phyloP scores from a whole-genome alignment of 2,329 filamentous ascomycete species.

The Fusarium citri region DNA sequence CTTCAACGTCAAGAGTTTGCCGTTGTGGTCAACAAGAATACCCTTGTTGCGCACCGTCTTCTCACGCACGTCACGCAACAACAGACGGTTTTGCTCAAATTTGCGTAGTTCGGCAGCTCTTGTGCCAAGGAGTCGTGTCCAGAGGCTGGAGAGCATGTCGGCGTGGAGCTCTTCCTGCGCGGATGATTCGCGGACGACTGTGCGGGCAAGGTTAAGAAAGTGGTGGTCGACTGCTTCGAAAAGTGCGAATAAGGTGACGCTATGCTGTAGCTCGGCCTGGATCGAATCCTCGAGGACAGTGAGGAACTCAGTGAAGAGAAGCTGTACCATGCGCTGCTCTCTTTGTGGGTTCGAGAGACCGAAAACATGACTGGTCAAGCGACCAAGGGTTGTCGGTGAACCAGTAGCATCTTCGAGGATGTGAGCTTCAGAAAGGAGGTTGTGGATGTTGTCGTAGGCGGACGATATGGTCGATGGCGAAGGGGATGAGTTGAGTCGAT shows the following conservation, averaged over 20 bases:
- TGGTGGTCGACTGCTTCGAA: slow-evolving; percentile 93
- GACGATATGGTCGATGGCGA: slow-evolving; percentile 70
- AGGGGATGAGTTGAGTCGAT: slow-evolving; percentile 72
- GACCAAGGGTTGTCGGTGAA: slow-evolving; percentile 75
- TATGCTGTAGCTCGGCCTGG: slow-evolving; percentile 83
- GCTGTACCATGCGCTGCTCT: slow-evolving; percentile 82
- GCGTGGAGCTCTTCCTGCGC: slow-evolving; percentile 83
- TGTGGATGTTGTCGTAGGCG: slow-evolving; percentile 86
- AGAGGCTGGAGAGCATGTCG: slow-evolving; percentile 85
- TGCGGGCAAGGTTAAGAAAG: slow-evolving; percentile 88
- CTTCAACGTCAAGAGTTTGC: slow-evolving; percentile 84
- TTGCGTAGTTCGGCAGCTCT: slow-evolving; percentile 82
- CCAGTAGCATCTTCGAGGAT: slow-evolving; percentile 66
- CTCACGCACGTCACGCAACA: slow-evolving; percentile 82
- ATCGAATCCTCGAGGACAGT: slow-evolving; percentile 90
- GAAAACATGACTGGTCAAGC: slow-evolving; percentile 77
- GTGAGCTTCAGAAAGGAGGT: slow-evolving; percentile 74
- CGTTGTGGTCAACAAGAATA: slow-evolving; percentile 86
- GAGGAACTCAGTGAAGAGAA: slow-evolving; percentile 87
- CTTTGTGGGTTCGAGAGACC: slow-evolving; percentile 84
- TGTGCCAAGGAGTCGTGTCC: slow-evolving; percentile 85
- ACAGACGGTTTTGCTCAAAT: slow-evolving; percentile 87
- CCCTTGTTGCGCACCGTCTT: slow-evolving; percentile 90
- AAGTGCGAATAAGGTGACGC: slow-evolving; percentile 83
- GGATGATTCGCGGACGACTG: slow-evolving; percentile 84